Base-by-base conservation (phyloP, 139 green algal genomes). In the Micractinium conductrix region DNA sequence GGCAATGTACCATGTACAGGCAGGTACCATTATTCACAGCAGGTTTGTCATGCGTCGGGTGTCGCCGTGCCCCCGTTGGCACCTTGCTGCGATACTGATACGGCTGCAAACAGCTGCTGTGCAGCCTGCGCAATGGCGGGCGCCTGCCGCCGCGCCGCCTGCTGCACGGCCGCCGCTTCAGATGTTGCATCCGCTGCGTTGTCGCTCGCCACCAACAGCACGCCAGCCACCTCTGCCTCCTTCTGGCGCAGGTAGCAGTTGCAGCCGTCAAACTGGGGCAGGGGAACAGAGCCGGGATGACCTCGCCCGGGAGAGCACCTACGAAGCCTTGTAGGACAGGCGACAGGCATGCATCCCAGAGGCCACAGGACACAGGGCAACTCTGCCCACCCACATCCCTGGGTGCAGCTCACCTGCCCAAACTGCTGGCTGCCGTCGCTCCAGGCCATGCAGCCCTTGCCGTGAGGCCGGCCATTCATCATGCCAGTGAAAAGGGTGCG, bases 251-350 rank as follows among this genome's bases (percentile, higher is more conserved):
- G 33, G 45, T 76, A 60, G 71, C 48, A 83, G 26, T n/a, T 60
- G 37, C 21, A 6, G 50, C 70, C 78, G 8, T 82, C 71, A 74
- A 81, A 87, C 78, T 74, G n/a, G n/a, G n/a, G n/a, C n/a, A n/a
- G n/a, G n/a, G n/a, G n/a, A n/a, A n/a, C n/a, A n/a, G n/a, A n/a
- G n/a, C n/a, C n/a, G n/a, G n/a, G n/a, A n/a, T n/a, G n/a, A n/a
- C n/a, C n/a, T n/a, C n/a, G n/a, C n/a, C n/a, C n/a, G n/a, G n/a
- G n/a, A n/a, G n/a, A n/a, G n/a, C n/a, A n/a, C n/a, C n/a, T n/a
- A n/a, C n/a, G n/a, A n/a, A n/a, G n/a, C n/a, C n/a, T n/a, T n/a
- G n/a, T n/a, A n/a, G n/a, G n/a, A n/a, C n/a, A n/a, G n/a, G n/a
- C n/a, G n/a, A n/a, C n/a, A n/a, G n/a, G n/a, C n/a, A n/a, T n/a